Conservation (phyloP, 2,329 filamentous ascomycete genomes). For the Chrysoporthe austroafricana region DNA sequence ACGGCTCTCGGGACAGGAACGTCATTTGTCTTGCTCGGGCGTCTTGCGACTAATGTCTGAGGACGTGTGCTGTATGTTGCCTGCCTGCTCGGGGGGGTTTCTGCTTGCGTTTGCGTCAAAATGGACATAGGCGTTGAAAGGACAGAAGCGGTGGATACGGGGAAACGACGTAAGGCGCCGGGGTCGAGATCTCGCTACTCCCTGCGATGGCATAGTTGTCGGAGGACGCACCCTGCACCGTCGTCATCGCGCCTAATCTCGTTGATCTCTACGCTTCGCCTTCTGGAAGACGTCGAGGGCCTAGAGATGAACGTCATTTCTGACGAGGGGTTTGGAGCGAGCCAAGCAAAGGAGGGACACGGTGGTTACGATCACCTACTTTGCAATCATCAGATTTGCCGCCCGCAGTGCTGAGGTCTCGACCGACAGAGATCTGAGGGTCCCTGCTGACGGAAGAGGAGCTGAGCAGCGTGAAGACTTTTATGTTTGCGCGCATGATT, state of each 20-base stretch:
- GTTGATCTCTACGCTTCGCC: neutral
- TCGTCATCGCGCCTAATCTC: neutral
- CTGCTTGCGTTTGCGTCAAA: neutral
- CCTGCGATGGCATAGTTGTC: neutral
- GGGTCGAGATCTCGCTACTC: neutral
- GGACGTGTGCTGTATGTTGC: neutral
- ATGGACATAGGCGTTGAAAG: neutral
- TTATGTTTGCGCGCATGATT: neutral
- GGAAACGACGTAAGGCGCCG: neutral
- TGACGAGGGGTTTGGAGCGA: neutral
- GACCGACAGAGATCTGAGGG: neutral
- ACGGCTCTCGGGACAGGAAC: neutral
- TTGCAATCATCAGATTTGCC: neutral
- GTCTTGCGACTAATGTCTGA: too few relatives aligned
- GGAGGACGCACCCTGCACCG: neutral
- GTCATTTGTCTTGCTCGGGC: neutral
- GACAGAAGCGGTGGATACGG: neutral
- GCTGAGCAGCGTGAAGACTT: neutral
- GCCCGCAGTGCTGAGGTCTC: neutral
- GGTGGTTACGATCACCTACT: neutral
- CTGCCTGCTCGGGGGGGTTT: neutral
- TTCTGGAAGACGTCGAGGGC: neutral
- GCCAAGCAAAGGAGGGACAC: neutral
- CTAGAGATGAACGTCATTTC: neutral
- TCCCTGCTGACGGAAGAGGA: neutral